Percentiles rank a stretch among this genome's conserved stretches.
Evolutionary conservation across 2,329 filamentous ascomycete species (phyloP).

Genomic region (Cercospora beticola): DNA sequence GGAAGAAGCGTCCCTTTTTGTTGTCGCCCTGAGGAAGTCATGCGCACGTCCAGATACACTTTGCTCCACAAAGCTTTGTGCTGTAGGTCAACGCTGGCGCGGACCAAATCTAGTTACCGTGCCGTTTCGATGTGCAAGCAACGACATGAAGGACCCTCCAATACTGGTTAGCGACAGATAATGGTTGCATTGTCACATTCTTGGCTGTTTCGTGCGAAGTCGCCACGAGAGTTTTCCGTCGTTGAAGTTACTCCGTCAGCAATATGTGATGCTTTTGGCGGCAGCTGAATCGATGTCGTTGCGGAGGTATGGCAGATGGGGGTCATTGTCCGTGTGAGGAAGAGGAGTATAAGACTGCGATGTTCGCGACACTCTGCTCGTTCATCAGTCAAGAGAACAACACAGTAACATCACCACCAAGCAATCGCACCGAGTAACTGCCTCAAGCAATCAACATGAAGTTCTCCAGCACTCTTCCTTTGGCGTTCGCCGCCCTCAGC

Average conservation of each 20-base stretch:
- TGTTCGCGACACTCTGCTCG: background rate
- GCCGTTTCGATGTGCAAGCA: background rate
- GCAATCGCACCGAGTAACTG: background rate
- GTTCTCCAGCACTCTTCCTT: conserved; percentile 10
- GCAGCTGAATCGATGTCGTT: background rate
- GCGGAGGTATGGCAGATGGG: background rate
- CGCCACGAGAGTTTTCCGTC: background rate
- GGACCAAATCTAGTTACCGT: background rate
- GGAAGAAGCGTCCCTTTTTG: background rate
- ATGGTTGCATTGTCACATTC: conserved; percentile 4
- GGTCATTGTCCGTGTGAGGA: background rate
- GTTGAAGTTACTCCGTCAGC: conserved; percentile 5
- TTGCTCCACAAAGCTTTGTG: background rate
- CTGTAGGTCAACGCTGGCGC: background rate
- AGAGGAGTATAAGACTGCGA: background rate
- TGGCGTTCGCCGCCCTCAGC: conserved; percentile 30
- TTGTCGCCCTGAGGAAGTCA: background rate
- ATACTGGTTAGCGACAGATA: background rate
- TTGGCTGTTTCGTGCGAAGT: background rate
- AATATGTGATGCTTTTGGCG: conserved; percentile 10
- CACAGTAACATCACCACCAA: background rate
- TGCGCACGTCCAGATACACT: background rate
- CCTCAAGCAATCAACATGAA: conserved; percentile 10
- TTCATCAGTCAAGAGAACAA: background rate
- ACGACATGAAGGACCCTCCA: background rate